A percentile compares a stretch with the other conserved stretches of the same genome.
These are phyloP conservation scores for Pestalotiopsis sp. DNA, from an alignment of 2,329 filamentous ascomycete species.

Conservation along the genomic window DNA sequence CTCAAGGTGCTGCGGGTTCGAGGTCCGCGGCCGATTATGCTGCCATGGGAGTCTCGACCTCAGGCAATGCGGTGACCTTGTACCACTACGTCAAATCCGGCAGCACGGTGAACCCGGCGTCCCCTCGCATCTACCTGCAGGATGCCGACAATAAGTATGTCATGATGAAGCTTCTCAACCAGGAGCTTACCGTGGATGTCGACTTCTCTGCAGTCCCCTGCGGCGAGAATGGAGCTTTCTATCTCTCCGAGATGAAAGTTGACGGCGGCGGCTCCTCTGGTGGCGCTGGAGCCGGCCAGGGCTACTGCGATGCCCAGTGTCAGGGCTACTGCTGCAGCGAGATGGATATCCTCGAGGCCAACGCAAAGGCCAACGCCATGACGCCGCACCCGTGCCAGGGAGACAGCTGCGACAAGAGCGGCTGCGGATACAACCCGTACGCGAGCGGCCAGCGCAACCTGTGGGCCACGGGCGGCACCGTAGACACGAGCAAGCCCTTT, in stretches of 20 bases:
- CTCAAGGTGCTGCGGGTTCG: slow-evolving; percentile 37
- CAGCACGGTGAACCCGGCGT: neutral
- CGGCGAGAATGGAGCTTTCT: slow-evolving; percentile 68
- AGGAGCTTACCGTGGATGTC: slow-evolving; percentile 68
- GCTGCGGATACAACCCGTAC: slow-evolving; percentile 6
- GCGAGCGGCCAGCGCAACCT: neutral
- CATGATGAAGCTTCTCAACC: slow-evolving; percentile 57
- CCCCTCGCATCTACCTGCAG: slow-evolving; percentile 59
- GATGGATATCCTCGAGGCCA: slow-evolving; percentile 59
- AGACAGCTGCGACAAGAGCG: slow-evolving; percentile 3
- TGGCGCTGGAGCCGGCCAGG: slow-evolving; percentile 53
- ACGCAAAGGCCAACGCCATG: slow-evolving; percentile 1
- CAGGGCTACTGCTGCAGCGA: slow-evolving; percentile 68
- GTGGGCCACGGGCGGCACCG: slow-evolving; percentile 30
- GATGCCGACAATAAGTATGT: slow-evolving; percentile 56
- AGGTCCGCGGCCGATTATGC: slow-evolving; percentile 52
- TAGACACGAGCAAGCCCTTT: slow-evolving; percentile 60
- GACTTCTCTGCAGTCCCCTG: slow-evolving; percentile 66
- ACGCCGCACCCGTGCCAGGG: slow-evolving; percentile 6
- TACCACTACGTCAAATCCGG: neutral
- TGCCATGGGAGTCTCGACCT: slow-evolving; percentile 26
- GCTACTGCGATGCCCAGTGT: slow-evolving; percentile 57
- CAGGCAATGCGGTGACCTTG: neutral
- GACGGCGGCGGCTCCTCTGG: slow-evolving; percentile 59
- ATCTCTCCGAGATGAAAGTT: slow-evolving; percentile 64